A percentile compares a stretch with the other conserved stretches of the same genome.
phyloP scores from a whole-genome alignment of 768 basidiomycete species.

The Guyanaporus albipodus region DNA sequence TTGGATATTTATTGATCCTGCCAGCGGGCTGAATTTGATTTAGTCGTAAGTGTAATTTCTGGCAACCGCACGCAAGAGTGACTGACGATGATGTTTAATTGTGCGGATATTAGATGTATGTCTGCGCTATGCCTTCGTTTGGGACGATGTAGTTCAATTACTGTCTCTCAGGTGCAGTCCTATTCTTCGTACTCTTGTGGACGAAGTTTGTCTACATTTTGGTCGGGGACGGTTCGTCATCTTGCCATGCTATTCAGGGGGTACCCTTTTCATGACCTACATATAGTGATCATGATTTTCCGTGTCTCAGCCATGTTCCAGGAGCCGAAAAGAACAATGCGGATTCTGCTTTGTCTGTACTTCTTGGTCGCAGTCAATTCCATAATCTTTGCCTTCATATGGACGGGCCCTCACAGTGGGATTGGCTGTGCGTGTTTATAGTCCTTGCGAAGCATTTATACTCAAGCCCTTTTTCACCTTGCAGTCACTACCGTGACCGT shows the following conservation, averaged over 20 bases:
- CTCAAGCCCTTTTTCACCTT: no score
- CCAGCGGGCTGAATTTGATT: background rate
- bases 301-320: slow-evolving; percentile 15
- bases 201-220: background rate
- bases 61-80: no score
- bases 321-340: background rate
- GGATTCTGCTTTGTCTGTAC: slow-evolving; percentile 3
- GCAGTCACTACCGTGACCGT: no score
- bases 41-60: slow-evolving; percentile 6
- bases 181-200: background rate
- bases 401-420: slow-evolving; percentile 1
- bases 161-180: background rate
- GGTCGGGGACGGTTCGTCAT: slow-evolving; percentile 4
- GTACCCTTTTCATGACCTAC: background rate
- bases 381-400: background rate
- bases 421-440: background rate
- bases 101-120: background rate
- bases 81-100: background rate
- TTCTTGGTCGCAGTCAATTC: background rate
- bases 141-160: background rate
- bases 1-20: background rate
- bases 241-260: no score
- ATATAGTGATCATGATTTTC: slow-evolving; percentile 14
- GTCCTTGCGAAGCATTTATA: no score
- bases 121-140: background rate